Evolutionary conservation across 306 rosid genomes (phyloP), one percentile per base, ranked within the genome.

Genomic region (Pterocarpus macrocarpus): DNA sequence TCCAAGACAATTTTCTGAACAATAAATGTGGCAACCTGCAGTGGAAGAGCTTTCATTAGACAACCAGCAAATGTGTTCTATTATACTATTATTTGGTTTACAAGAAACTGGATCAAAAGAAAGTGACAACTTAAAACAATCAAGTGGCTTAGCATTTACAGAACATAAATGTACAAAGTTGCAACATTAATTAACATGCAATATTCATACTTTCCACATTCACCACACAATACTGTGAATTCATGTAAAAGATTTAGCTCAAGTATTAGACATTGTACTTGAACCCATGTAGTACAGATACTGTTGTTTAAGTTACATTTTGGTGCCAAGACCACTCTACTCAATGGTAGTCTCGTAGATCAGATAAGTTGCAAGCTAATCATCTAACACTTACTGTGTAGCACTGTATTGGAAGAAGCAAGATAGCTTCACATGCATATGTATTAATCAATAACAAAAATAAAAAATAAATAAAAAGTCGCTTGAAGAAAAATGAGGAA

Each of bases 21-120:
- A 56, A 92, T 90, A 76, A 89, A 91, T 16, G 94, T 90, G 15
- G 97, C 94, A 71, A 94, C 97, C 97, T 92, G 82, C 76, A 85
- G 49, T 33, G 30, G 72, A 32, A 69, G 9, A 81, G 64, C 55
- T 69, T 64, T 59, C 11, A 83, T 89, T 77, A 88, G 34, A 71
- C 81, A 69, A 45, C 56, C 32, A 80, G 45, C 80, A 69, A 45
- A 47, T n/a, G 77, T 58, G 7, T 66, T 63, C 50, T 69, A 39
- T 15, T 39, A 33, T 9, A 70, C 35, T 17, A 76, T 32, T 34
- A 71, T 38, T 43, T 61, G 66, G 62, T 12, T n/a, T 28, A 58
- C 10, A 13, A n/a, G 50, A 8, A 35, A 75, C 73, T 69, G 36
- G 71, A 56, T 47, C 44, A 70, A 10, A 38, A 84, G 78, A 32